Base-by-base conservation (phyloP, 1,284 basidiomycete genomes). In the Ustilago bromivora region DNA sequence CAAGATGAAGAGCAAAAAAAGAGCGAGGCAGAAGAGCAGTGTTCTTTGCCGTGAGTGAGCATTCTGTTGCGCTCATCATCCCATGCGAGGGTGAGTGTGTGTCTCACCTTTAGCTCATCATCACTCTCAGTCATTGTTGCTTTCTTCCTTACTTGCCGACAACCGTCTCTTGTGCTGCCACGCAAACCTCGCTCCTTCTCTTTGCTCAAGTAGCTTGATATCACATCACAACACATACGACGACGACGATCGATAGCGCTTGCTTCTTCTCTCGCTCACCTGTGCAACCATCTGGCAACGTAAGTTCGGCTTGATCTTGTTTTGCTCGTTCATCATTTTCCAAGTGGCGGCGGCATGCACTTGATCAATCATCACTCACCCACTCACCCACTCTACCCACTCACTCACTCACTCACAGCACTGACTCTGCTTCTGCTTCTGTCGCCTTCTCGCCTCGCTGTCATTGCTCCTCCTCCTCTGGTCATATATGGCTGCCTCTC, bases 271-370 rank as follows among this genome's bases (percentile, higher is more conserved):
- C 23, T 32, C 8, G 4, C 49, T 51, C 49, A 3, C 19, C 19
- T 19, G 43, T 19, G 15, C 10, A 46, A 46, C n/a, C n/a, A 6
- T 46, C n/a, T 19, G 19, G n/a, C n/a, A 54, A 2, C 34, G 52
- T 54, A 54, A 54, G 52, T 54, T 46, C 43, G n/a, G 43, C 10
- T 19, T 19, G 6, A 19, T 19, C 3, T 11, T 19, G 43, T 28
- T 31, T 54, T 23, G 52, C 52, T 54, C 35, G 32, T 35, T 54
- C 52, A 54, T 54, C 52, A 54, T 54, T 54, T 34, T 32, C 8
- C 34, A 38, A n/a, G 52, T 54, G 52, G 52, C 35, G 52, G 32
- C 23, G 23, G 23, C 23, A 28, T 23, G n/a, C n/a, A n/a, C 52
- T 54, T 36, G 3, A 38, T 54, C 52, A 36, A 36, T 54, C 52